These are phyloP conservation scores for Condylostoma magnum DNA, from an alignment of 169 alveolate genomes.

Conservation along the genomic window DNA sequence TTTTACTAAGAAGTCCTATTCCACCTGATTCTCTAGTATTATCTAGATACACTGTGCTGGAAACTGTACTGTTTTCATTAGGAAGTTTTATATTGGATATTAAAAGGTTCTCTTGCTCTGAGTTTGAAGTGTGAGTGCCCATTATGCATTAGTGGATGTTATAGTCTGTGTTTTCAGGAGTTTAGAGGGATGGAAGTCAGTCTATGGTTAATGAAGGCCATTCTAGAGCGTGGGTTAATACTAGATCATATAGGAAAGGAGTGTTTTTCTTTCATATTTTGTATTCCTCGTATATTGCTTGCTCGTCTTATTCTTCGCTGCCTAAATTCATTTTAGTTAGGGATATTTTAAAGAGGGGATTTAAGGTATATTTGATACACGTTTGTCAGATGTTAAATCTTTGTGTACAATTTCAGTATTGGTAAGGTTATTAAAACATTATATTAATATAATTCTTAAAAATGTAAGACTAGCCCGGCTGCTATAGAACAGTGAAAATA, in stretches of 20 bases:
- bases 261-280: slow-evolving; percentile 93
- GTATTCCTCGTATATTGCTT: slow-evolving; percentile 71
- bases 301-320: slow-evolving; percentile 11
- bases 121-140: slow-evolving; percentile 33
- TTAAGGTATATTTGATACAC: no score
- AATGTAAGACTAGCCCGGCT: no score
- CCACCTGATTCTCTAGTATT: slow-evolving; percentile 66
- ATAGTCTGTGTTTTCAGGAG: slow-evolving; percentile 12
- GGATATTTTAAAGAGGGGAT: no score
- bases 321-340: no score
- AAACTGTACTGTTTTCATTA: not conserved
- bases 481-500: no score
- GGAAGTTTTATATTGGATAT: slow-evolving; percentile 45
- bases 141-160: slow-evolving; percentile 26
- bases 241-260: slow-evolving; percentile 87
- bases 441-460: no score
- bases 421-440: no score
- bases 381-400: no score
- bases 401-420: no score
- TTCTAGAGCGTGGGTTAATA: slow-evolving; percentile 84
- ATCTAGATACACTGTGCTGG: slow-evolving; percentile 52
- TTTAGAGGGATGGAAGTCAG: slow-evolving; percentile 74
- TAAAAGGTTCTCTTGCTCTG: slow-evolving; percentile 84
- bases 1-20: slow-evolving; percentile 61
- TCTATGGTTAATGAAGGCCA: slow-evolving; percentile 92